These are phyloP conservation scores for Amborella trichopoda DNA, from an alignment of 164 flowering plant species.

Conservation along the genomic window DNA sequence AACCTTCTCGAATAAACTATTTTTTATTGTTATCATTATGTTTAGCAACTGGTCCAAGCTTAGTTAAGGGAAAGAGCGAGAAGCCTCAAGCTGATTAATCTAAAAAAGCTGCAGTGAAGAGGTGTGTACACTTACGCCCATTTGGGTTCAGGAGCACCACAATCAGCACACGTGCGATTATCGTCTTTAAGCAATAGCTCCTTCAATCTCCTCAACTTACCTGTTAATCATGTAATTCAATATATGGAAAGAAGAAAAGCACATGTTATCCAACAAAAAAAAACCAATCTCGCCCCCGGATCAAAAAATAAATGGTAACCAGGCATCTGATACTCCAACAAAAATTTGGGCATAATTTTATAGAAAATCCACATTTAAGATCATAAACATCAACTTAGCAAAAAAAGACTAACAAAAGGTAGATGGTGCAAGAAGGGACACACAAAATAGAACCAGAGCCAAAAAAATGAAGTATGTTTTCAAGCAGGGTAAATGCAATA, in stretches of 20 bases:
- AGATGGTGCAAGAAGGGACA: too few species aligned
- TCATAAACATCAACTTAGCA: too few species aligned
- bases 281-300: neutral
- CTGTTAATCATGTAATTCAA: too few species aligned
- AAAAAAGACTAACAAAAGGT: too few species aligned
- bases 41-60: neutral
- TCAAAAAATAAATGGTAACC: neutral
- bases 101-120: neutral
- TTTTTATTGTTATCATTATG: too few species aligned
- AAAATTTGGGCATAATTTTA: neutral
- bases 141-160: slow-evolving; percentile 94
- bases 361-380: neutral
- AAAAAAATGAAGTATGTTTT: too few species aligned
- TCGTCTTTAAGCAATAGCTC: slow-evolving; percentile 57
- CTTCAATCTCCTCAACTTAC: slow-evolving; percentile 52
- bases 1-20: neutral
- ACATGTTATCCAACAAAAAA: neutral
- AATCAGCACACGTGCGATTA: slow-evolving; percentile 88
- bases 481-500: too few species aligned
- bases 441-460: too few species aligned
- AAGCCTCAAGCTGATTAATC: neutral
- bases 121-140: slow-evolving; percentile 80
- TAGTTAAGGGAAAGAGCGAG: neutral
- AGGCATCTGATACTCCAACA: neutral
- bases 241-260: too few species aligned